Conservation (phyloP, 2,329 filamentous ascomycete species). For the Pseudonectria foliicola region DNA sequence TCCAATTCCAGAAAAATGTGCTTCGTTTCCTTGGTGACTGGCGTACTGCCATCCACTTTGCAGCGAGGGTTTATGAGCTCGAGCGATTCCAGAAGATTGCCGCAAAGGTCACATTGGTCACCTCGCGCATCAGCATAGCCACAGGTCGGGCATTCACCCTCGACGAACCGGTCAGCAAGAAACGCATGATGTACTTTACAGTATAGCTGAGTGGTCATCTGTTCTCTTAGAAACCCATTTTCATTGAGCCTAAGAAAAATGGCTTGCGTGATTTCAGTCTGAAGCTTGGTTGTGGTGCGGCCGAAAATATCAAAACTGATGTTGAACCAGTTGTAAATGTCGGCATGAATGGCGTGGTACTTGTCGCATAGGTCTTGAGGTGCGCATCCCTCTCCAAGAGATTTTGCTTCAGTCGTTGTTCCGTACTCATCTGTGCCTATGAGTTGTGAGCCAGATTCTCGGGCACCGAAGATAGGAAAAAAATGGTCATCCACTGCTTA, state of each 20-base stretch:
- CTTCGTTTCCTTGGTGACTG: slow-evolving; percentile 69
- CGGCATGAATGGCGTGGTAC: slow-evolving; percentile 75
- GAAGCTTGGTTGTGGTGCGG: slow-evolving; percentile 71
- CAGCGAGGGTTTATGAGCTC: slow-evolving; percentile 71
- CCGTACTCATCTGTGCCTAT: slow-evolving; percentile 46
- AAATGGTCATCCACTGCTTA: background rate
- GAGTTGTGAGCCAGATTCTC: too few relatives aligned
- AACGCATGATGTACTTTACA: slow-evolving; percentile 65
- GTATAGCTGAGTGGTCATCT: slow-evolving; percentile 73
- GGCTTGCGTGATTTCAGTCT: slow-evolving; percentile 78
- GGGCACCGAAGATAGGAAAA: background rate
- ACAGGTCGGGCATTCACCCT: slow-evolving; percentile 64
- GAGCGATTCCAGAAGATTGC: slow-evolving; percentile 57
- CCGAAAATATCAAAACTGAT: slow-evolving; percentile 86
- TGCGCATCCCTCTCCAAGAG: slow-evolving; percentile 68
- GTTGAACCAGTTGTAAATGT: slow-evolving; percentile 84
- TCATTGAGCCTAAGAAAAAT: slow-evolving; percentile 74
- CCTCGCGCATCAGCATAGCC: slow-evolving; percentile 57
- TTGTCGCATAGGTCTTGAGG: slow-evolving; percentile 75
- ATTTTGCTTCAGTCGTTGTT: slow-evolving; percentile 83
- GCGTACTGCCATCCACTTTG: slow-evolving; percentile 73
- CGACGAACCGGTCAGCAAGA: slow-evolving; percentile 68
- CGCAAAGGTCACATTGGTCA: slow-evolving; percentile 63
- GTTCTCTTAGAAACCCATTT: slow-evolving; percentile 74
- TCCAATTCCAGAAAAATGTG: slow-evolving; percentile 77